A percentile compares a stretch with the other conserved stretches of the same genome.
Evolutionary conservation across 257 asterid genomes (phyloP).

Genomic region (Vinca minor): DNA sequence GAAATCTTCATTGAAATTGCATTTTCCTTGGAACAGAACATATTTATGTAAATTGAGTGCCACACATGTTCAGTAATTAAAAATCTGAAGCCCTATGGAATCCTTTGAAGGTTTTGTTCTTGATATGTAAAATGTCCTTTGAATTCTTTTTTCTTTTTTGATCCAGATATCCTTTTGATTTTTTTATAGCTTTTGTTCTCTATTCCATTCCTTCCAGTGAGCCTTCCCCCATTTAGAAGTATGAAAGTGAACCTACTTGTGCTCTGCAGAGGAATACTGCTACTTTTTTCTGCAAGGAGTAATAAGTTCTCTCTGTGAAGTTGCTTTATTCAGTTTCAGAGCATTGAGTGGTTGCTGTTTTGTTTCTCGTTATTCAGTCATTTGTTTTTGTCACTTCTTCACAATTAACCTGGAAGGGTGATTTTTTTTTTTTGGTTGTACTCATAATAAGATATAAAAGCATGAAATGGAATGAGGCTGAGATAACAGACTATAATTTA

Average conservation of each 20-base stretch:
- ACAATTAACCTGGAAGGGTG: not conserved
- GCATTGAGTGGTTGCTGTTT: not conserved
- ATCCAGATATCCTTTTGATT: no score
- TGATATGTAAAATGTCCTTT: not conserved
- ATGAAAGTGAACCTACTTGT: not conserved
- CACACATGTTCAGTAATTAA: not conserved
- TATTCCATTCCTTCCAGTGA: not conserved
- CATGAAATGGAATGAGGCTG: not conserved
- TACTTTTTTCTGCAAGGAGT: not conserved
- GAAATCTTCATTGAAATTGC: not conserved
- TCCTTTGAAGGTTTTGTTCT: not conserved
- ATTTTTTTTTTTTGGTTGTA: constrained; percentile 3
- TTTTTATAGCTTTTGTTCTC: not conserved
- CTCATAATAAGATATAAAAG: not conserved
- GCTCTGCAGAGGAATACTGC: constrained; percentile 1
- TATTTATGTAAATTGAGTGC: not conserved
- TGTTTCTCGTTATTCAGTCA: not conserved
- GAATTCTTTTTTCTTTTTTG: no score
- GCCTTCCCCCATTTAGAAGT: not conserved
- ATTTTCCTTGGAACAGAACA: not conserved
- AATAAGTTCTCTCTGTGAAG: not conserved
- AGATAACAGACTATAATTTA: not conserved
- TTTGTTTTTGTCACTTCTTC: not conserved
- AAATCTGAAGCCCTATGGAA: no score
- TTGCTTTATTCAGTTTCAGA: not conserved